A percentile compares a stretch with the other conserved stretches of the same genome.
Conservation (phyloP, 805 yeast genomes). For the Lipomyces mesembrius region DNA sequence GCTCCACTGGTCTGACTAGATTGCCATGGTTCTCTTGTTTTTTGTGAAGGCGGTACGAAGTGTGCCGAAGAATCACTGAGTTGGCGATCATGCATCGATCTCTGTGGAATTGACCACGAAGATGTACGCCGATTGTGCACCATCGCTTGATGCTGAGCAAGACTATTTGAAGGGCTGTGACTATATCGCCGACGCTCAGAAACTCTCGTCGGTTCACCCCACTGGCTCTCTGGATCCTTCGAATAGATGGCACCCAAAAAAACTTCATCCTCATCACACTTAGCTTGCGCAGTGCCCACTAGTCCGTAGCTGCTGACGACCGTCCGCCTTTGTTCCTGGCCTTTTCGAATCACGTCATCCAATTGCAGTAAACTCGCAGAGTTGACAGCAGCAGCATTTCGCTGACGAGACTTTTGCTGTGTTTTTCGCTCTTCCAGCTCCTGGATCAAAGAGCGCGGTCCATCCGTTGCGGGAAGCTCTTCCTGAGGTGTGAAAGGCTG, state of each 20-base stretch:
- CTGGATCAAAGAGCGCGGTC: constrained; percentile 24
- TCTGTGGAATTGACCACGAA: constrained; percentile 5
- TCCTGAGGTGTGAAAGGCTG: constrained; percentile 9
- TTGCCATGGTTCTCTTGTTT: neutral
- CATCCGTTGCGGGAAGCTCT: constrained; percentile 12
- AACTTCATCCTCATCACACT: constrained; percentile 16
- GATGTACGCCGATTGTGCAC: constrained; percentile 9
- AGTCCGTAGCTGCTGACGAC: constrained; percentile 19
- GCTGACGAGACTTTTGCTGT: constrained; percentile 19
- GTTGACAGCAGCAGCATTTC: neutral
- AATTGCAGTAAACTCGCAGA: constrained; percentile 21
- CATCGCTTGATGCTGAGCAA: neutral
- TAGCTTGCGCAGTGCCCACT: constrained; percentile 9
- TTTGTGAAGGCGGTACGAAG: neutral
- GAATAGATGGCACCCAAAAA: constrained; percentile 17
- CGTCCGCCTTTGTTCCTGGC: constrained; percentile 24
- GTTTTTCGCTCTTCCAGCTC: constrained; percentile 25
- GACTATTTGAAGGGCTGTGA: neutral
- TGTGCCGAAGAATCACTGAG: constrained; percentile 4
- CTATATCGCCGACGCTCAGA: neutral
- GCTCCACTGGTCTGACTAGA: constrained; percentile 3
- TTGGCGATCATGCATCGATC: constrained; percentile 10
- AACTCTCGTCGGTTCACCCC: constrained; percentile 2
- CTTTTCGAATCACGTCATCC: constrained; percentile 15
- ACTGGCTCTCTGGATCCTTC: constrained; percentile 1